Evolutionary conservation across 2,329 filamentous ascomycete species (phyloP), one percentile per base, ranked within the genome.

Genomic region (Fusarium anguioides): DNA sequence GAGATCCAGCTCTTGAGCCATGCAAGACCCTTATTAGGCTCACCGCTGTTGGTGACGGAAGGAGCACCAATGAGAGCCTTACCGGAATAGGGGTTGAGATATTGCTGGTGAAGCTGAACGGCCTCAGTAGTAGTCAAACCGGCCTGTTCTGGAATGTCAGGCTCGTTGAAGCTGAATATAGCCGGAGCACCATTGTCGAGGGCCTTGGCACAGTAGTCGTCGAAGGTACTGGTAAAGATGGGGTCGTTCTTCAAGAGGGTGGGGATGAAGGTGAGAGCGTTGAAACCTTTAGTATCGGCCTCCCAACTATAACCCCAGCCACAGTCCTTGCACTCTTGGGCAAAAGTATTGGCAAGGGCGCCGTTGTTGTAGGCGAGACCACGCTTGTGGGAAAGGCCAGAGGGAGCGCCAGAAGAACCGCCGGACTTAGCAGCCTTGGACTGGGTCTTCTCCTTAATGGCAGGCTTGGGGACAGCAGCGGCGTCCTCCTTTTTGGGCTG

Each of bases 291-390:
- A 45, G 81, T 71, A 12, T 65, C 66, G 44, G 83, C 82, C 41
- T 79, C 87, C 90, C 90, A 93, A 85, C 91, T 91, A 83, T 91
- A 91, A 45, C 79, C 84, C 87, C 89, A 92, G 37, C 79, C 77
- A 73, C 86, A 82, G 55, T 70, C 67, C 60, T 84, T 74, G 68
- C 77, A 79, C 35, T 45, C 47, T 35, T 35, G 61, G 63, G 78
- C 76, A 75, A 92, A 89, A 65, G 77, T 71, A 53, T 81, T 78
- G 75, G 85, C 83, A 33, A 90, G 80, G 26, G 68, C 70, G 54
- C 82, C 82, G 29, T 86, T 80, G 78, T 92, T 91, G 85, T 89
- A 93, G 48, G 86, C 86, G 47, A 92, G 78, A 78, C 90, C 90
- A 75, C 89, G 88, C 86, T 91, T 90, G 55, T 42, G 23, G 71